These are phyloP conservation scores for Neurospora hispaniola DNA, from an alignment of 495 filamentous ascomycete genomes.

Conservation along the genomic window DNA sequence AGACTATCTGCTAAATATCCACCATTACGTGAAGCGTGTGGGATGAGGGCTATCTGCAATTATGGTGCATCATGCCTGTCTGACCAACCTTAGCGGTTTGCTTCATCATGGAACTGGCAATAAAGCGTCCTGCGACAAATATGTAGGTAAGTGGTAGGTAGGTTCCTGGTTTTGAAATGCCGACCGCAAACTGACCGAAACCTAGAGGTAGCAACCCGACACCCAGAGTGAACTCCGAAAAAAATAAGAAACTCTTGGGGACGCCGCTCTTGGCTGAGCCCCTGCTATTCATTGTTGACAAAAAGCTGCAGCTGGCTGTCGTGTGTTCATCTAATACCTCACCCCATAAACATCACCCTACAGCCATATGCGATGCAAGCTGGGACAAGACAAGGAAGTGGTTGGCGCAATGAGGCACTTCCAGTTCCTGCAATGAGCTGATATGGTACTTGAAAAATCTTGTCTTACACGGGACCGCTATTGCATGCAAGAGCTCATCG, in stretches of 20 bases:
- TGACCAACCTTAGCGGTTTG: background rate
- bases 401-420: background rate
- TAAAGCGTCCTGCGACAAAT: background rate
- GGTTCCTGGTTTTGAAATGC: background rate
- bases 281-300: background rate
- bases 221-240: background rate
- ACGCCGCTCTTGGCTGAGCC: background rate
- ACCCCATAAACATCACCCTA: background rate
- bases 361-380: background rate
- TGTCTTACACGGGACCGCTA: background rate
- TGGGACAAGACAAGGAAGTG: background rate
- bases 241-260: background rate
- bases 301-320: background rate
- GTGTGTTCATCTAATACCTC: background rate
- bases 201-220: background rate
- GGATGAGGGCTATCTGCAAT: background rate
- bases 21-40: background rate
- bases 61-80: background rate
- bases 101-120: background rate
- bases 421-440: background rate
- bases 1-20: background rate
- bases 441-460: background rate
- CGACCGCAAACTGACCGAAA: background rate
- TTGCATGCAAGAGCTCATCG: background rate
- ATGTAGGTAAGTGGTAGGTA: background rate